Percentiles rank a stretch among this genome's conserved stretches.
These are phyloP conservation scores for Skeletonema potamos DNA, from an alignment of 108 stramenopile species.

Conservation along the genomic window DNA sequence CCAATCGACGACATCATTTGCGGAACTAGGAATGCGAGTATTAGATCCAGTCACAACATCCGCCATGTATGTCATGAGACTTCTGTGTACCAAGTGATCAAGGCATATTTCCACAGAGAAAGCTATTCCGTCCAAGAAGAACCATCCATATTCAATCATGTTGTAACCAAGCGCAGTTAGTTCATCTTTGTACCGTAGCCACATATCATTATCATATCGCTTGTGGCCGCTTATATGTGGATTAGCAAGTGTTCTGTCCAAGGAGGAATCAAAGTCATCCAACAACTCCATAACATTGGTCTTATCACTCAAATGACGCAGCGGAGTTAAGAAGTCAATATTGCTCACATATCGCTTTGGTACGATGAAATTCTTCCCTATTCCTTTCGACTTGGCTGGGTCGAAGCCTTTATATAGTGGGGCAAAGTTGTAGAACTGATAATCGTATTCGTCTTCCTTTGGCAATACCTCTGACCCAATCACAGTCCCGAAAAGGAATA, in stretches of 20 bases:
- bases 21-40: slow-evolving; percentile 48
- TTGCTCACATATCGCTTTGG: slow-evolving; percentile 71
- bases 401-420: slow-evolving; percentile 69
- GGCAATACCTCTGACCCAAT: slow-evolving; percentile 53
- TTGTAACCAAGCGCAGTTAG: slow-evolving; percentile 53
- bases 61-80: slow-evolving; percentile 55
- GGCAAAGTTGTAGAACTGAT: slow-evolving; percentile 77
- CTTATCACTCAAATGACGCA: slow-evolving; percentile 42
- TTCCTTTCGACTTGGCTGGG: slow-evolving; percentile 43
- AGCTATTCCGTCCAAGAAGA: slow-evolving; percentile 55
- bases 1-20: slow-evolving; percentile 49
- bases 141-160: slow-evolving; percentile 75
- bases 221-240: slow-evolving; percentile 28
- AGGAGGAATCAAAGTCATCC: slow-evolving; percentile 21
- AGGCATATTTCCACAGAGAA: slow-evolving; percentile 63
- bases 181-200: slow-evolving; percentile 57
- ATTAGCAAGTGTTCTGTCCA: slow-evolving; percentile 40
- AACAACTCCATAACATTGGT: slow-evolving; percentile 45
- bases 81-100: slow-evolving; percentile 53
- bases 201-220: slow-evolving; percentile 56
- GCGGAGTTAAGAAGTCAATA: slow-evolving; percentile 66
- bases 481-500: slow-evolving; percentile 76
- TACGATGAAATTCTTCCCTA: slow-evolving; percentile 65
- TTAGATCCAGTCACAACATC: slow-evolving; percentile 58
- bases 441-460: slow-evolving; percentile 42